A percentile compares a stretch with the other conserved stretches of the same genome.
These are phyloP conservation scores for Arctostaphylos glauca DNA, from an alignment of 148 eudicot species.

Conservation along the genomic window DNA sequence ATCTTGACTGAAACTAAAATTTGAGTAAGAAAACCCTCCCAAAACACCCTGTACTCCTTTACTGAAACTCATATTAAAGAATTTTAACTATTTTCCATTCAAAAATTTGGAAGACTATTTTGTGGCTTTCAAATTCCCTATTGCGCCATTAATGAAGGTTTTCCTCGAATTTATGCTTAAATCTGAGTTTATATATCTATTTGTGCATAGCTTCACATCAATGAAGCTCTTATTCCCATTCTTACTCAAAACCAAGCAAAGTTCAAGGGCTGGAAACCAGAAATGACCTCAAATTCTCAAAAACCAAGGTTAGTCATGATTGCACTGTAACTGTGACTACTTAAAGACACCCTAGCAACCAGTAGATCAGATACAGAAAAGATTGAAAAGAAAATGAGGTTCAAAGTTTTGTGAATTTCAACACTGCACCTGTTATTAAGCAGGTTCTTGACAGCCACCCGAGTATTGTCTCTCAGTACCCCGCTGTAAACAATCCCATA, in stretches of 20 bases:
- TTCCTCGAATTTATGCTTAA: no score
- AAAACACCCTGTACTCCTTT: background rate
- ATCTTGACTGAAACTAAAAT: background rate
- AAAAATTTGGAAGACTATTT: background rate
- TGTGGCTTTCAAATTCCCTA: background rate
- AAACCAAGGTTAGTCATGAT: background rate
- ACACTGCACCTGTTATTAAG: constrained; percentile 69
- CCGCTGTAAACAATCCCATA: constrained; percentile 89
- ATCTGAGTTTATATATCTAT: background rate
- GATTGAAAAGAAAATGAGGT: background rate
- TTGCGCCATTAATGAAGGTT: background rate
- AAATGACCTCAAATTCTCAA: background rate
- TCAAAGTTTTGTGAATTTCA: background rate
- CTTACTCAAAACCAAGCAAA: background rate
- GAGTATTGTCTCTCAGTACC: constrained; percentile 37
- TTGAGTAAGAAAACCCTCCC: background rate
- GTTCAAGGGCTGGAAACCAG: background rate
- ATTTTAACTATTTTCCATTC: background rate
- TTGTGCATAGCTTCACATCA: background rate
- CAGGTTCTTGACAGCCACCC: constrained; percentile 83
- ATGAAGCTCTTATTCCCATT: background rate
- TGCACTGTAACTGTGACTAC: background rate
- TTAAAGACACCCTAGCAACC: background rate
- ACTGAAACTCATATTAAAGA: background rate
- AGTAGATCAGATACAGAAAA: background rate